Evolutionary conservation across 345 rosid species (phyloP), one percentile per base, ranked within the genome.

Genomic region (Salix dunnii): DNA sequence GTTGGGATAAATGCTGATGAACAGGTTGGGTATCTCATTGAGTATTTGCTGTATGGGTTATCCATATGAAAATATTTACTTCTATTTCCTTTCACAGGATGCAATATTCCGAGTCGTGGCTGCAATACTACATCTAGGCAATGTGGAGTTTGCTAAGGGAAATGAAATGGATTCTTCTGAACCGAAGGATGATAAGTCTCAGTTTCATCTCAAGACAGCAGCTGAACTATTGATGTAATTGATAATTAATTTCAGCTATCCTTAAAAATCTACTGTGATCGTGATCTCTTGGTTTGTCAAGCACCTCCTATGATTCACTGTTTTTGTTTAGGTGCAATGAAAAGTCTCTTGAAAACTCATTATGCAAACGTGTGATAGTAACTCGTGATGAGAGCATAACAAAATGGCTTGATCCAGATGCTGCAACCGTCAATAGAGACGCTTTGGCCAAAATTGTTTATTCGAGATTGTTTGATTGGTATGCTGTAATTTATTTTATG

Each of bases 341-440:
- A 68, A 90, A 89, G 84, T 87, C 90, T 65, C 91, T 96, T 28
- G 98, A 92, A 90, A 97, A 93, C 91, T 93, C 98, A 79, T 88
- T 96, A 53, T 96, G 99, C 87, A 92, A 94, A 77, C 98, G 97
- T 77, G 94, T 92, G 51, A 96, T 96, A 76, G 95, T 83, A 74
- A 96, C 99, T 64, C 98, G 98, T 80, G 99, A 94, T 82, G 99
- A 96, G 80, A 93, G 92, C 79, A 96, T 96, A 78, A 90, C 95
- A 73, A 96, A 96, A 83, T 87, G 90, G 85, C 93, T 96, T 73
- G 98, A 96, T 87, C 97, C 99, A 62, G 90, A 82, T 77, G 83
- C 94, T 72, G 99, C 99, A 46, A 87, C 82, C 76, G 79, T 83
- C 70, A 94, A 90, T 65, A 92, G 99, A 85, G 99, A 96, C 85